These are phyloP conservation scores for Aspergillus latus DNA, from an alignment of 2,329 filamentous ascomycete species.

Conservation along the genomic window DNA sequence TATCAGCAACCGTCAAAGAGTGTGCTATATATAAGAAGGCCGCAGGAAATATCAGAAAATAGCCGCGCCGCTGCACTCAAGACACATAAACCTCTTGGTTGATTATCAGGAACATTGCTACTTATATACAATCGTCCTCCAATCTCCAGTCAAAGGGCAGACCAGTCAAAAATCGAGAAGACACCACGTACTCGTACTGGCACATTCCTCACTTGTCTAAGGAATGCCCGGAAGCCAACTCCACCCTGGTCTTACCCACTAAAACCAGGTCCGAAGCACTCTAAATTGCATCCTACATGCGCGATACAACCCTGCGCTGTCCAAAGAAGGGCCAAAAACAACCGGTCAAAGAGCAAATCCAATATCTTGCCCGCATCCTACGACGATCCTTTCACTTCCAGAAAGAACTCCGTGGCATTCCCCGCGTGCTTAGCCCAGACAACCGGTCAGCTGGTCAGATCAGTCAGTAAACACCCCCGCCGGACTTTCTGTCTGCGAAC, in stretches of 20 bases:
- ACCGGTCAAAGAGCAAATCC: neutral
- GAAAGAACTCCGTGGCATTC: neutral
- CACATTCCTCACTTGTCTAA: neutral
- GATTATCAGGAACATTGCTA: slow-evolving; percentile 5
- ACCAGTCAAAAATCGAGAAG: neutral
- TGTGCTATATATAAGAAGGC: slow-evolving; percentile 11
- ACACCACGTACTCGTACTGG: neutral
- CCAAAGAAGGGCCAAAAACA: neutral
- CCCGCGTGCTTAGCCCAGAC: neutral
- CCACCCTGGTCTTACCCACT: neutral
- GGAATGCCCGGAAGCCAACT: neutral
- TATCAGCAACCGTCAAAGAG: neutral
- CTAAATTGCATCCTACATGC: neutral
- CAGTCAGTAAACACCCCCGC: neutral
- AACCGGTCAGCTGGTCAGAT: neutral
- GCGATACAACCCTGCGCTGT: slow-evolving; percentile 1
- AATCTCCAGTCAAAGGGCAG: neutral
- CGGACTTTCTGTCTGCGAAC: neutral
- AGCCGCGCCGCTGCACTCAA: neutral
- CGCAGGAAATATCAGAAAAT: neutral
- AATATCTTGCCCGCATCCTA: neutral
- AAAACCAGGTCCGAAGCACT: neutral
- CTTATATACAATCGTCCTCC: neutral
- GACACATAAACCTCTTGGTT: neutral
- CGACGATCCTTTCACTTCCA: slow-evolving; percentile 2